phyloP scores from a whole-genome alignment of 371 early-diverging fungal genomes.

The Apophysomyces trapeziformis region DNA sequence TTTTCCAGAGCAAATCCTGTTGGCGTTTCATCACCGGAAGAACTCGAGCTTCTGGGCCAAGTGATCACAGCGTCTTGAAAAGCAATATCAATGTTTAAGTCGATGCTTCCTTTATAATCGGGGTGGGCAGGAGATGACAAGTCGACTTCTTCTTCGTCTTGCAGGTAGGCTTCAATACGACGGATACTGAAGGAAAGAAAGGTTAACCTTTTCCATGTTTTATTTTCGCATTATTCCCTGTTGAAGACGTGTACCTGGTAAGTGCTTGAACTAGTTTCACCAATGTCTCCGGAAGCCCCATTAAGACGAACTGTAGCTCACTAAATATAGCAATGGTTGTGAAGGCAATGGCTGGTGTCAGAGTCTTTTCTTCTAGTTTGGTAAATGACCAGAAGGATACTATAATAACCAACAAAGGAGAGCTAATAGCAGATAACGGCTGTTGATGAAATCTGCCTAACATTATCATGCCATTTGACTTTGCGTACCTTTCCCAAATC shows the following conservation, averaged over 20 bases:
- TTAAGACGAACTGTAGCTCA: conserved; percentile 43
- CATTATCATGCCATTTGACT: neutral
- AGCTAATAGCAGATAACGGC: neutral
- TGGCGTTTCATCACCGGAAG: neutral
- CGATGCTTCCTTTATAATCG: conserved; percentile 9
- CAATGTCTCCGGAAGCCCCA: conserved; percentile 44
- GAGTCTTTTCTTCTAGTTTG: conserved; percentile 41
- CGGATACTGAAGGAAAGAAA: conserved; percentile 26
- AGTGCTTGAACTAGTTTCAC: conserved; percentile 34
- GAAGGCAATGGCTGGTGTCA: conserved; percentile 63
- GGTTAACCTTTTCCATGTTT: no score
- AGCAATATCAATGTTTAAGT: conserved; percentile 33
- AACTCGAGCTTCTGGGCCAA: conserved; percentile 1
- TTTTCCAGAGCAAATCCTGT: conserved; percentile 38
- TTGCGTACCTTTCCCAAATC: conserved; percentile 12
- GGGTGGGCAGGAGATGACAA: conserved; percentile 32
- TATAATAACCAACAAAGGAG: conserved; percentile 58
- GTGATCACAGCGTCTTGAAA: conserved; percentile 38
- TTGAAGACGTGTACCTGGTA: neutral
- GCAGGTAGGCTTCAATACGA: conserved; percentile 45
- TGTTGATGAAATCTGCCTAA: no score
- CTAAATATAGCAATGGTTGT: conserved; percentile 54
- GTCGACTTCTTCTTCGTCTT: conserved; percentile 4
- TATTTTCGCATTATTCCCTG: no score
- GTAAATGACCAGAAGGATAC: conserved; percentile 54